These are phyloP conservation scores for Vigna radiata DNA, from an alignment of 306 rosid genomes.

Conservation along the genomic window DNA sequence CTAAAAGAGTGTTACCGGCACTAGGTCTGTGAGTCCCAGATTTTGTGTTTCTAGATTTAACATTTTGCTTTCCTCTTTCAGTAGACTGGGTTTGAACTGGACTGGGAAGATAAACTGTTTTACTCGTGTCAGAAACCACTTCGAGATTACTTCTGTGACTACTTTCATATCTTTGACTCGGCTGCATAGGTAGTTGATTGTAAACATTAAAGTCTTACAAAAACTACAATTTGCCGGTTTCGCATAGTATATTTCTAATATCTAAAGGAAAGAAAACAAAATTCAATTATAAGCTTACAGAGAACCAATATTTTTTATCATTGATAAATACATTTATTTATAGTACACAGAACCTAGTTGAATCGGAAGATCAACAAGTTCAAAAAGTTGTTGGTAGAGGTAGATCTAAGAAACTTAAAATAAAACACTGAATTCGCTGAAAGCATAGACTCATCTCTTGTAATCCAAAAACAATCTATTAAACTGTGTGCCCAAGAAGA, in stretches of 20 bases:
- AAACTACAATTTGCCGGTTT: neutral
- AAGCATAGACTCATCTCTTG: neutral
- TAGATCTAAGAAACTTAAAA: neutral
- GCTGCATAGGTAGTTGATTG: slow-evolving; percentile 52
- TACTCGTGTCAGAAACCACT: slow-evolving; percentile 38
- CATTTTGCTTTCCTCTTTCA: slow-evolving; percentile 45
- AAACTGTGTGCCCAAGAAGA: neutral
- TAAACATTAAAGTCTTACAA: slow-evolving; percentile 19
- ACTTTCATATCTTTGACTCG: slow-evolving; percentile 48
- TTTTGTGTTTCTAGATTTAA: slow-evolving; percentile 57
- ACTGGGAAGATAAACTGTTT: slow-evolving; percentile 38
- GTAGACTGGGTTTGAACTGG: slow-evolving; percentile 41
- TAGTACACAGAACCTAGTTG: neutral
- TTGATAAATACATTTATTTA: too few species aligned
- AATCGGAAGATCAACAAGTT: neutral
- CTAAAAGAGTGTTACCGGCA: slow-evolving; percentile 48
- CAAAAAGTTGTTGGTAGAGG: slow-evolving; percentile 21
- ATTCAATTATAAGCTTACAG: slow-evolving; percentile 2
- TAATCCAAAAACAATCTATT: neutral
- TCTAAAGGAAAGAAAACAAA: slow-evolving; percentile 7
- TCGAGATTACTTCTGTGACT: slow-evolving; percentile 39
- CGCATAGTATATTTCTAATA: neutral
- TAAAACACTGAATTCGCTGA: neutral
- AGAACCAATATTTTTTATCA: neutral
- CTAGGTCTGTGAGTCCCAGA: slow-evolving; percentile 44